Evolutionary conservation across 2,329 filamentous ascomycete genomes (phyloP), one percentile per base, ranked within the genome.

Genomic region (Epichloe glyceriae): DNA sequence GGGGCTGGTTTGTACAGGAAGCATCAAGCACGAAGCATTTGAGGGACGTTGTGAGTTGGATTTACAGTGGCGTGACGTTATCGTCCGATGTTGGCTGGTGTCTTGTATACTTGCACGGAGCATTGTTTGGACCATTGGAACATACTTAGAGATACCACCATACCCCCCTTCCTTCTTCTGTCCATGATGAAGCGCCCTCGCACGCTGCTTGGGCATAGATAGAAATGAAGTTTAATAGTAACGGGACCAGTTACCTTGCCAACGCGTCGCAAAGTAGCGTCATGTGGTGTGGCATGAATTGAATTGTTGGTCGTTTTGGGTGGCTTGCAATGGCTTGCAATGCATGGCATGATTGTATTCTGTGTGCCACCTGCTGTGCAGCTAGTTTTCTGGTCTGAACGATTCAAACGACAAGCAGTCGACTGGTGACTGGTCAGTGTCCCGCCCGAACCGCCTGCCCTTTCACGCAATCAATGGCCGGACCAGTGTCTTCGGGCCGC

Each of bases 121-220:
- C 53, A 57, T 60, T 55, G 56, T 56, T 61, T 60, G 59, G 58
- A 52, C 47, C 38, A 55, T 57, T 38, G 55, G 58, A 17, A 58
- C 60, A 62, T 60, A 58, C 52, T 59, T 62, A 58, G 56, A 64
- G 64, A 66, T 66, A 66, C 63, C 62, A 66, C 60, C 60, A 63
- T 61, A 58, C 55, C 55, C 58, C 19, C 30, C 19, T 33, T 20
- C 17, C 15, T 34, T 56, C 55, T 56, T 56, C 54, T 56, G 53
- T 56, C 58, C 53, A 44, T 54, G 10, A 48, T 51, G 47, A 17
- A 47, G 43, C 37, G 43, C 43, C 47, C 34, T 56, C 33, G 46
- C 51, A 50, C 51, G 17, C 8, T 54, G 43, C 46, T 54, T 55
- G 51, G 50, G 51, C 17, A 49, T 41, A 41, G 22, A 41, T 43